Conservation (phyloP, 2,329 filamentous ascomycete species). For the Chaetothyriales sp. region DNA sequence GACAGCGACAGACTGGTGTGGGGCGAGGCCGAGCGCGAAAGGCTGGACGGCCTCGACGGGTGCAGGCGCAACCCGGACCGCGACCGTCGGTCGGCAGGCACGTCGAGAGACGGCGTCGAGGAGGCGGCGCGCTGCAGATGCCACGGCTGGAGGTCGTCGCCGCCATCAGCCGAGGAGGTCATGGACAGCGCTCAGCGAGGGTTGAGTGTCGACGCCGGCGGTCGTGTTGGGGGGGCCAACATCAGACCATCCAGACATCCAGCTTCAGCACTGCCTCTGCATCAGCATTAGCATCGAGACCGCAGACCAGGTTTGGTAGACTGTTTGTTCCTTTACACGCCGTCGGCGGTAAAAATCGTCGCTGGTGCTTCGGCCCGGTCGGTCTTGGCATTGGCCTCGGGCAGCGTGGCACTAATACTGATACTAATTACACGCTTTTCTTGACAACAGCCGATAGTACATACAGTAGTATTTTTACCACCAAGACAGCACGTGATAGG, state of each 20-base stretch:
- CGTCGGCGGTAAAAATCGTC: too few relatives aligned
- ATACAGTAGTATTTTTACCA: too few relatives aligned
- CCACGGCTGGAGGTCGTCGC: conserved; percentile 10
- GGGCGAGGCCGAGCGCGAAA: conserved; percentile 55
- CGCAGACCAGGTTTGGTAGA: too few relatives aligned
- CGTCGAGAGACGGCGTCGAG: background rate
- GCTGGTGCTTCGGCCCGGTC: too few relatives aligned
- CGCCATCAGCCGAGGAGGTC: conserved; percentile 18
- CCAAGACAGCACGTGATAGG: too few relatives aligned
- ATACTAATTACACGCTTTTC: too few relatives aligned
- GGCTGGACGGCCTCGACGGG: conserved; percentile 37
- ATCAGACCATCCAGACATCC: background rate
- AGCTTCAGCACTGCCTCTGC: background rate
- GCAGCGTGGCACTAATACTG: too few relatives aligned
- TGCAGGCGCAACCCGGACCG: background rate
- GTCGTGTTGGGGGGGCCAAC: background rate
- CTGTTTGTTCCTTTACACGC: too few relatives aligned
- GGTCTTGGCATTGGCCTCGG: too few relatives aligned
- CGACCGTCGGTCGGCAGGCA: background rate
- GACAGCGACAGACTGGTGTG: conserved; percentile 45
- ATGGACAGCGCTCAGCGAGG: conserved; percentile 15
- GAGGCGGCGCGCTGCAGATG: background rate
- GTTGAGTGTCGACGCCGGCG: background rate
- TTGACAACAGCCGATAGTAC: too few relatives aligned
- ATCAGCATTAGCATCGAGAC: too few relatives aligned